Conservation (phyloP, 2,329 filamentous ascomycete species). For the Hypomyces perniciosus region DNA sequence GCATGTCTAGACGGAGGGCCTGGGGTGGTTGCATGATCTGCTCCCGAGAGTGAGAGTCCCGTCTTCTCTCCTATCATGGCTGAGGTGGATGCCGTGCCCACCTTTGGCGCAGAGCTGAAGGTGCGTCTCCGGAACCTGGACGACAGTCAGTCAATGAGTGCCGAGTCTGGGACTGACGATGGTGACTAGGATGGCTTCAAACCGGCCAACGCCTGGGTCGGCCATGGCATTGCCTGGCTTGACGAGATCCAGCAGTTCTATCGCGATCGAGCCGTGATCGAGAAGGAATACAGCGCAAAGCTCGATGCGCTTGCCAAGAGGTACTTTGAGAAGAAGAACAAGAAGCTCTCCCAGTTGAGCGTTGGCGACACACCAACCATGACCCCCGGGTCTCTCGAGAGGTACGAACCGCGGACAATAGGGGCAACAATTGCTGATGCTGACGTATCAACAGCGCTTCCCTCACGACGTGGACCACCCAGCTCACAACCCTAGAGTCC, state of each 20-base stretch:
- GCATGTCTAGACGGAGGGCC: slow-evolving; percentile 2
- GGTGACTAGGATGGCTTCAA: slow-evolving; percentile 82
- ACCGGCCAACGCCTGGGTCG: slow-evolving; percentile 85
- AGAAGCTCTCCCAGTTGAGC: slow-evolving; percentile 78
- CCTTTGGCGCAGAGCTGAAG: slow-evolving; percentile 93
- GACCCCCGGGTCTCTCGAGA: slow-evolving; percentile 93
- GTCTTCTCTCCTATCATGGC: slow-evolving; percentile 51
- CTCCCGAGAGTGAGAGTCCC: not conserved
- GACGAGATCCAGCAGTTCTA: slow-evolving; percentile 98
- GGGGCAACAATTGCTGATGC: not conserved
- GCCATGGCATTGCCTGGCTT: slow-evolving; percentile 85
- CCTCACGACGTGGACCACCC: slow-evolving; percentile 93
- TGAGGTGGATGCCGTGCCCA: slow-evolving; percentile 74
- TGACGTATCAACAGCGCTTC: slow-evolving; percentile 58
- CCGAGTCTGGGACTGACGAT: not conserved
- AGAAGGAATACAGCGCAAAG: slow-evolving; percentile 93
- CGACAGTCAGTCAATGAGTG: not conserved
- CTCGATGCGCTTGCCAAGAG: slow-evolving; percentile 85
- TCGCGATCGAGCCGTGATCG: slow-evolving; percentile 85
- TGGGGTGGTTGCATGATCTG: slow-evolving; percentile 15
- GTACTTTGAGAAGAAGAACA: slow-evolving; percentile 95
- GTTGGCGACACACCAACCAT: slow-evolving; percentile 89
- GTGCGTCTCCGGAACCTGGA: slow-evolving; percentile 40
- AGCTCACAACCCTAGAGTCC: slow-evolving; percentile 82
- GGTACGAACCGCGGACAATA: slow-evolving; percentile 39